These are phyloP conservation scores for Cryptococcus amylolentus DNA, from an alignment of 1,284 basidiomycete genomes.

Conservation along the genomic window DNA sequence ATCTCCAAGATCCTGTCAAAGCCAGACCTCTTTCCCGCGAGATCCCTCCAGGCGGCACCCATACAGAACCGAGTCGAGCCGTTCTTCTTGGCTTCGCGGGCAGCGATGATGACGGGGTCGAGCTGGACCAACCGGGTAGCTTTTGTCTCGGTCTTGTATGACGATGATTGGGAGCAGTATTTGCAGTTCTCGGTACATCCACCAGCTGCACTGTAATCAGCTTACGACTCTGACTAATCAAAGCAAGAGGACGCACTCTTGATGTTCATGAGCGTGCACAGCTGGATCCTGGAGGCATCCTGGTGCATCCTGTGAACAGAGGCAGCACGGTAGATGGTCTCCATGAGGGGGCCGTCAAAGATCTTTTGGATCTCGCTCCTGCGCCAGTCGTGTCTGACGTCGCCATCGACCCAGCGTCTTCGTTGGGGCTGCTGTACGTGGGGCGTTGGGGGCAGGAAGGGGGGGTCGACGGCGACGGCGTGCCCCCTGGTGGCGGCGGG, in stretches of 20 bases:
- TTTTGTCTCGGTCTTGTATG: slow-evolving; percentile 82
- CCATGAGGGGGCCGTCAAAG: slow-evolving; percentile 66
- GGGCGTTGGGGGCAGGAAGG: slow-evolving; percentile 17
- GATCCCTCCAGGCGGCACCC: slow-evolving; percentile 98
- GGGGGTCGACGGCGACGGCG: slow-evolving; percentile 38
- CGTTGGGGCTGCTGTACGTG: slow-evolving; percentile 4
- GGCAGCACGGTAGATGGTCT: slow-evolving; percentile 75
- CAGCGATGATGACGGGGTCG: slow-evolving; percentile 86
- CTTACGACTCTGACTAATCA: not conserved
- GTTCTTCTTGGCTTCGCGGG: slow-evolving; percentile 88
- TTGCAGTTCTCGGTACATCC: slow-evolving; percentile 97
- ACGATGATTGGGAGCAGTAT: slow-evolving; percentile 95
- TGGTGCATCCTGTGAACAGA: slow-evolving; percentile 79
- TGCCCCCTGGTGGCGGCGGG: slow-evolving; percentile 23
- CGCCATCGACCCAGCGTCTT: slow-evolving; percentile 25
- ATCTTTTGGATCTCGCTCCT: slow-evolving; percentile 51
- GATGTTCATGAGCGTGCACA: slow-evolving; percentile 98
- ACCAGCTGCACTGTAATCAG: slow-evolving; percentile 58
- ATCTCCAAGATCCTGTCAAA: slow-evolving; percentile 92
- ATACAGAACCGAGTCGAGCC: slow-evolving; percentile 98
- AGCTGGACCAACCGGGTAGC: slow-evolving; percentile 85
- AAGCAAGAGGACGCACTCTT: slow-evolving; percentile 66
- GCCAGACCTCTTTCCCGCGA: slow-evolving; percentile 87
- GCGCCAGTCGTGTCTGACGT: slow-evolving; percentile 47
- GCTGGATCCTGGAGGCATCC: slow-evolving; percentile 83